Percentiles rank a stretch among this genome's conserved stretches.
These are phyloP conservation scores for Talaromyces sp. DNA, from an alignment of 2,329 filamentous ascomycete species.

Conservation along the genomic window DNA sequence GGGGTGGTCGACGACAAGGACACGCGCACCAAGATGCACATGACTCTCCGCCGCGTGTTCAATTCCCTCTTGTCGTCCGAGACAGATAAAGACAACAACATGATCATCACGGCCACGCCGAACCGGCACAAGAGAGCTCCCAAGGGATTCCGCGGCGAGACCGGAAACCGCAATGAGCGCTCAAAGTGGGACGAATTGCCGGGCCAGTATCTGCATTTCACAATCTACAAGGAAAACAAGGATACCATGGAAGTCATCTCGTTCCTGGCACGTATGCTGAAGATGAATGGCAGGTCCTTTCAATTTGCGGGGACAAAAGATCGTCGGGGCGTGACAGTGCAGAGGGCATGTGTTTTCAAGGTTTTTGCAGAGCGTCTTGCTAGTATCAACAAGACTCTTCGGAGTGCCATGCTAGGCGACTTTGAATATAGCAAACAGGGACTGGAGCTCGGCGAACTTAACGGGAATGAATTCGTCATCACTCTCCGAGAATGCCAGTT, in stretches of 20 bases:
- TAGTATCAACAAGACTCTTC: constrained; percentile 55
- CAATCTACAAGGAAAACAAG: constrained; percentile 92
- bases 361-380: constrained; percentile 60
- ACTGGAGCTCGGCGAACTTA: constrained; percentile 75
- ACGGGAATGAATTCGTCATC: constrained; percentile 89
- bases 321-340: constrained; percentile 76
- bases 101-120: constrained; percentile 50
- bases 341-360: constrained; percentile 67
- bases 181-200: constrained; percentile 60
- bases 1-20: constrained; percentile 56
- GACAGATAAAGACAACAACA: constrained; percentile 66
- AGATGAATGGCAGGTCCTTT: constrained; percentile 63
- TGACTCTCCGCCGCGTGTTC: constrained; percentile 71
- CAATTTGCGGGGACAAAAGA: constrained; percentile 90
- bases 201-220: constrained; percentile 85
- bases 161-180: constrained; percentile 36
- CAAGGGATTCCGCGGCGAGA: constrained; percentile 25
- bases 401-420: constrained; percentile 66
- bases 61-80: constrained; percentile 69
- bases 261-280: constrained; percentile 68
- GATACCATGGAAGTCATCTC: constrained; percentile 89
- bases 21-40: constrained; percentile 58
- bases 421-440: constrained; percentile 69
- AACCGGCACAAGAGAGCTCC: constrained; percentile 29
- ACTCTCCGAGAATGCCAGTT: constrained; percentile 81